Conservation (phyloP, 176 grass and related monocot species). For the Olyra latifolia region DNA sequence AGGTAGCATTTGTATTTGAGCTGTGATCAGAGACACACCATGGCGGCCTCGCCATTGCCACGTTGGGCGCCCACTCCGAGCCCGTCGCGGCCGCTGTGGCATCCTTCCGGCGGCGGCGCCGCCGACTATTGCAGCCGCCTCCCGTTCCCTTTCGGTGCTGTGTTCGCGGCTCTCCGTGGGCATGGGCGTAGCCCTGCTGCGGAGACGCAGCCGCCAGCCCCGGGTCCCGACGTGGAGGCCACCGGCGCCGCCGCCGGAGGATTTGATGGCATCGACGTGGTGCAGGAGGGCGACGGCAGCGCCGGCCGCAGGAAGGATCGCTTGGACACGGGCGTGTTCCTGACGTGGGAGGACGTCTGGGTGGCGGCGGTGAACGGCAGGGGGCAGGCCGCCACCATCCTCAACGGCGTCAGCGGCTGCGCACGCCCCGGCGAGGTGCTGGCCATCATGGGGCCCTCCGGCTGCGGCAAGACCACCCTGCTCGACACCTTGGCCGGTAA, state of each 20-base stretch:
- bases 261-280: background rate
- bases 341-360: slow-evolving; percentile 48
- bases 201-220: background rate
- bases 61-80: slow-evolving; percentile 26
- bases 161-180: background rate
- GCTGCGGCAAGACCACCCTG: slow-evolving; percentile 52
- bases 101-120: background rate
- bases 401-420: slow-evolving; percentile 35
- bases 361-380: slow-evolving; percentile 33
- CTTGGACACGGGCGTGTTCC: slow-evolving; percentile 6
- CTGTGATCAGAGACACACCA: background rate
- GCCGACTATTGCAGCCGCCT: background rate
- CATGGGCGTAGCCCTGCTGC: background rate
- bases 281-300: background rate
- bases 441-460: slow-evolving; percentile 56
- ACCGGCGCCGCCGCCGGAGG: too few relatives aligned
- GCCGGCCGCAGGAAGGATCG: background rate
- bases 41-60: slow-evolving; percentile 15
- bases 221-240: background rate
- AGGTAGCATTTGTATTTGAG: background rate
- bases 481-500: slow-evolving; percentile 52
- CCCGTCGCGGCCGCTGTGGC: slow-evolving; percentile 9
- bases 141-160: background rate
- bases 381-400: slow-evolving; percentile 24
- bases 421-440: slow-evolving; percentile 46